These are phyloP conservation scores for Raffaelea deltoideospora DNA, from an alignment of 2,329 filamentous ascomycete species.

Conservation along the genomic window DNA sequence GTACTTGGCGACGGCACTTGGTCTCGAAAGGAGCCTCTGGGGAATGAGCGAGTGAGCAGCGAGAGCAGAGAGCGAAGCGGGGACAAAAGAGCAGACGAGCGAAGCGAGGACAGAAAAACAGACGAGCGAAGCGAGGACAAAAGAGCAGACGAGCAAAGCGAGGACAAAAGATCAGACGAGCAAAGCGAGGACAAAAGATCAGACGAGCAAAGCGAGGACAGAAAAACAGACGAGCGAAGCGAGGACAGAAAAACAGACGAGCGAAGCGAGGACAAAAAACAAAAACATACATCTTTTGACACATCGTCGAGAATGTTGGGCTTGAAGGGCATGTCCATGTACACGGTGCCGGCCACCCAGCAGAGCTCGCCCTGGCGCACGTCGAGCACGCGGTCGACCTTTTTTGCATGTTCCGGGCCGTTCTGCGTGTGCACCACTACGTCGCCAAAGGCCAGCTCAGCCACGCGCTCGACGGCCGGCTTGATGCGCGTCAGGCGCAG, in stretches of 20 bases:
- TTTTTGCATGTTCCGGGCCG: constrained; percentile 57
- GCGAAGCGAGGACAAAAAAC: neutral
- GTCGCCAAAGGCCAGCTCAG: constrained; percentile 60
- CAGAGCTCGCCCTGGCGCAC: constrained; percentile 90
- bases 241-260: too few species aligned
- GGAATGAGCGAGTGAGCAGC: constrained; percentile 36
- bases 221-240: neutral
- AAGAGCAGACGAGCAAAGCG: neutral
- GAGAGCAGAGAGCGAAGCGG: too few species aligned
- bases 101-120: neutral
- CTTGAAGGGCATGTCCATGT: constrained; percentile 94
- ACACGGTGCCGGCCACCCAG: constrained; percentile 89
- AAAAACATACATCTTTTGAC: constrained; percentile 56
- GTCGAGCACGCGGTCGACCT: constrained; percentile 80
- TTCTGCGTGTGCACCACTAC: too few species aligned
- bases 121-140: neutral
- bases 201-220: neutral
- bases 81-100: neutral
- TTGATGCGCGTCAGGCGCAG: constrained; percentile 77
- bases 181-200: neutral
- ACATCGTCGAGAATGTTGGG: constrained; percentile 94
- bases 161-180: neutral
- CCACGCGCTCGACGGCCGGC: constrained; percentile 62
- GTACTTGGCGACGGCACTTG: constrained; percentile 64
- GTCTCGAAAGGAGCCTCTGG: constrained; percentile 18